A percentile compares a stretch with the other conserved stretches of the same genome.
These are phyloP conservation scores for Phialophora chinensis DNA, from an alignment of 2,329 filamentous ascomycete species.

Conservation along the genomic window DNA sequence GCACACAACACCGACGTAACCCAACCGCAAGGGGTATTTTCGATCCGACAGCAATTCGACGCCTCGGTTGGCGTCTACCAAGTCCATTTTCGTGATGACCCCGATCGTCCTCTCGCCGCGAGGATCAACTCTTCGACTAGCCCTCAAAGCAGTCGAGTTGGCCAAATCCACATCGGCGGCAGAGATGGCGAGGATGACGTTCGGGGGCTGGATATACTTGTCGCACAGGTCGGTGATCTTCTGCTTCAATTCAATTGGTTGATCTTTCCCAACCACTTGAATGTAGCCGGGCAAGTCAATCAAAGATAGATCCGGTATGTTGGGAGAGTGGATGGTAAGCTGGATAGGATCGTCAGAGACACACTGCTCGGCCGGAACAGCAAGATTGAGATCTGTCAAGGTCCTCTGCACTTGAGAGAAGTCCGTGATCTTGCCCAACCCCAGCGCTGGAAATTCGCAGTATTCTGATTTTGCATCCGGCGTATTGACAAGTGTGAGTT, in stretches of 20 bases:
- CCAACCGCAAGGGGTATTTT: conserved; percentile 92
- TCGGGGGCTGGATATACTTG: conserved; percentile 95
- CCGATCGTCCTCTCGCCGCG: conserved; percentile 95
- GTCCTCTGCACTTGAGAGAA: conserved; percentile 92
- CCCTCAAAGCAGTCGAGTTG: conserved; percentile 89
- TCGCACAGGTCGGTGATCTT: conserved; percentile 96
- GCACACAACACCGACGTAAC: conserved; percentile 94
- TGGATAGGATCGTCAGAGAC: conserved; percentile 97
- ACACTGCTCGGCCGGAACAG: conserved; percentile 87
- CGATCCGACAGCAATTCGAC: conserved; percentile 79
- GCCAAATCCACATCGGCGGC: conserved; percentile 96
- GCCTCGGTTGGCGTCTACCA: conserved; percentile 84
- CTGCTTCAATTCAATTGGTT: conserved; percentile 88
- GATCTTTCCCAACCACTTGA: conserved; percentile 88
- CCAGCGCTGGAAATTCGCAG: conserved; percentile 92
- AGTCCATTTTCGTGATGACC: conserved; percentile 99
- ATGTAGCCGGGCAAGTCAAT: conserved; percentile 98
- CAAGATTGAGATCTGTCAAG: conserved; percentile 90
- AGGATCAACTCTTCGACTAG: conserved; percentile 89
- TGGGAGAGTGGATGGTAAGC: conserved; percentile 90
- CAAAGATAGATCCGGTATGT: conserved; percentile 91
- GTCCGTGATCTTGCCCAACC: conserved; percentile 86
- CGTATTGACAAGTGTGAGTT: conserved; percentile 94
- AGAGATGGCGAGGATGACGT: conserved; percentile 95
- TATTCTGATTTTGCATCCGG: conserved; percentile 86